Base-by-base conservation (phyloP, 1,139 yeast genomes). In the Hemisphaericaspora xylofermentans region DNA sequence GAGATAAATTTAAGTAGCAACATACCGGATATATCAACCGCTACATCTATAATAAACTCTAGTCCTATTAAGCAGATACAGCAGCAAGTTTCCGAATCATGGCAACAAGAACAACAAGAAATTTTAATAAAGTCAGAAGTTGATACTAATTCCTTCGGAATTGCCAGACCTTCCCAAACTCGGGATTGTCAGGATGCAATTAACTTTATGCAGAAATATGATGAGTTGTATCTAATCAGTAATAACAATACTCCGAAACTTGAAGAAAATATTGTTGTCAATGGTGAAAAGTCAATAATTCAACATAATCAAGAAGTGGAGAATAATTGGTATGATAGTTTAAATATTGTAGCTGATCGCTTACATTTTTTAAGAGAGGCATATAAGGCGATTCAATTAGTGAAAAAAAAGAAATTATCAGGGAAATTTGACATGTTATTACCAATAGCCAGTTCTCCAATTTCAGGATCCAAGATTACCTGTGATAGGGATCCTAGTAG, bases 291-390 rank as follows among this genome's bases (percentile, higher is more conserved):
- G 3, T 36, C 39, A 4, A 16, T 25, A 10, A 40, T 38, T 39
- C 25, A 27, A 9, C 44, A 39, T 18, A 39, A 42, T 27, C 41
- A 42, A 24, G 39, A 49, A 14, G 17, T 46, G 2, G 58, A 55
- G 19, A 38, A 49, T 17, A 52, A 52, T 22, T 68, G 72, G 71
- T 42, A 55, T 30, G 48, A 52, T 22, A 57, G 58, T 43, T 47
- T 61, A 4, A 51, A 55, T 35, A 51, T 50, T 28, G 60, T 68
- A 6, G 53, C 62, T 35, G 63, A 61, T 38, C 46, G 67, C 38
- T 49, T 68, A 18, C 60, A 57, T 43, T 53, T 64, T 19, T 51
- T 68, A 33, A 58, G 60, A 40, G 71, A 67, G 38, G 53, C 60
- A 1, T 65, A 62, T 43, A 56, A 53, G 36, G 45, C 66, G 2